Base-by-base conservation (phyloP, 176 grass and related monocot genomes). In the Oryza punctata region DNA sequence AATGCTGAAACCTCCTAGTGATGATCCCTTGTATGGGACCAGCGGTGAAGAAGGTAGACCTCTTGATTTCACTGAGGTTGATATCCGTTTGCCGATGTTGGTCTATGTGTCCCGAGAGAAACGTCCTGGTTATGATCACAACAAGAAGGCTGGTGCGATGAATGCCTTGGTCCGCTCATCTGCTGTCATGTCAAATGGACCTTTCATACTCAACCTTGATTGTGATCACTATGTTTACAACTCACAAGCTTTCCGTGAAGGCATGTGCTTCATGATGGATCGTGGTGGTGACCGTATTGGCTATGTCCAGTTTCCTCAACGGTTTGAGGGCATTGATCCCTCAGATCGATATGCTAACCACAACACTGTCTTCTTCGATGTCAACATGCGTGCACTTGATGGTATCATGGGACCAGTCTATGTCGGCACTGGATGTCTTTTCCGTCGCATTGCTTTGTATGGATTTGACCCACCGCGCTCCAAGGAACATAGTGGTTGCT, bases 191-290 rank as follows among this genome's bases (percentile, higher is more conserved):
- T 99, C 96, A 38, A 99, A 99, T 71, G 96, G 93, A n/a, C 96
- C 96, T 45, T 99, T 99, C 83, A 99, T 99, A 37, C 96, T 99
- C 78, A 98, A 95, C 77, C 91, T 98, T 12, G 96, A 99, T 27
- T 99, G 96, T 27, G 96, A 99, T 60, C 96, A 99, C 79, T 99
- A 99, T 21, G 93, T 99, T 6, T 96, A 96, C 84, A 99, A 99
- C 47, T 99, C 96, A 0, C 87, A 96, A 90, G 96, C 96, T 67
- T 89, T 99, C 82, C 93, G 93, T 6, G 96, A 98, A 75, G 96
- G 96, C 46, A 93, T 98, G 87, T 98, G 96, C 85, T 98, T 98
- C 85, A 98, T 98, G 96, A 95, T 98, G 96, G 96, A 98, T 59
- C 93, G 93, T 67, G 96, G 96, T 30, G 96, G 96, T 38, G 96